Percentiles rank a stretch among this genome's conserved stretches.
Evolutionary conservation across 2,329 filamentous ascomycete genomes (phyloP).

Genomic region (Colletotrichum godetiae): DNA sequence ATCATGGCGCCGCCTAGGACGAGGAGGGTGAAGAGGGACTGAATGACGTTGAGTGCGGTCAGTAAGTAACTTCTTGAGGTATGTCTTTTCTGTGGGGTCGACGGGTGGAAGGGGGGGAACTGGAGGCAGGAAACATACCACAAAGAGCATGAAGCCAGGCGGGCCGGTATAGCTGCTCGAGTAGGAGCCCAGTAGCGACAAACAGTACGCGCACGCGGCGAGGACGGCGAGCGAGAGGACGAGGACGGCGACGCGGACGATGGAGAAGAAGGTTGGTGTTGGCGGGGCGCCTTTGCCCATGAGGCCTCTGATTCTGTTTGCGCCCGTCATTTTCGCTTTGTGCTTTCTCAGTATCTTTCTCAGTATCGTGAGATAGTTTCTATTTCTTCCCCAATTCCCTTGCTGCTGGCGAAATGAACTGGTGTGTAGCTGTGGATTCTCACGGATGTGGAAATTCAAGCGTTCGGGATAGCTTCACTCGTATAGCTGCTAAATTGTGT

Average conservation of each 20-base stretch:
- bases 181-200: conserved; percentile 47
- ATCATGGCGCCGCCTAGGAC: conserved; percentile 51
- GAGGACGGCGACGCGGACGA: conserved; percentile 51
- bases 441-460: rapidly evolving
- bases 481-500: not conserved
- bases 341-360: not conserved
- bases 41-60: conserved; percentile 2
- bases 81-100: too few relatives aligned
- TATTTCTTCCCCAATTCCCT: not conserved
- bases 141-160: conserved; percentile 58
- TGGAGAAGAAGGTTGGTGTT: conserved; percentile 49
- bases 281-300: conserved; percentile 50
- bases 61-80: not conserved
- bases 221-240: conserved; percentile 53
- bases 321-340: not conserved
- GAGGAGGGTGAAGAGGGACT: conserved; percentile 55
- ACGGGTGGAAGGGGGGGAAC: not conserved
- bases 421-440: too few relatives aligned
- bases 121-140: conserved; percentile 43
- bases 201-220: conserved; percentile 52
- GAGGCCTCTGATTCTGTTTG: conserved; percentile 42
- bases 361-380: not conserved
- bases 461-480: not conserved
- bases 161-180: conserved; percentile 46
- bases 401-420: not conserved